Base-by-base conservation (phyloP, 1,284 basidiomycete species). In the Moesziomyces aphidis region DNA sequence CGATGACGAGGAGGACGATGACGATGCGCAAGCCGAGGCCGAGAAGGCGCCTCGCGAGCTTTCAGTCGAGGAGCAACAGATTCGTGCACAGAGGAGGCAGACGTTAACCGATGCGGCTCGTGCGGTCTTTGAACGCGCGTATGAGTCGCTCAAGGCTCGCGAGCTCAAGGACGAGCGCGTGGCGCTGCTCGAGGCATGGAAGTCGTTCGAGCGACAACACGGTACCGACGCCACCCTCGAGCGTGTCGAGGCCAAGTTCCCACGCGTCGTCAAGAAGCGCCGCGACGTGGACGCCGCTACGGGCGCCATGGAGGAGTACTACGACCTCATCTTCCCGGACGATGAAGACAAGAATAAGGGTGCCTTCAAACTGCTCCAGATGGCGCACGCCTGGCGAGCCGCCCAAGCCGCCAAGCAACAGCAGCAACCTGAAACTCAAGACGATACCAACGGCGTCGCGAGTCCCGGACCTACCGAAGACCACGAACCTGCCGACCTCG, bases 121-220 rank as follows among this genome's bases (percentile, higher is more conserved):
- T 51, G 87, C 88, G 59, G 90, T 97, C 46, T 96, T 96, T 78
- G 89, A 93, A 75, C 88, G 92, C 26, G 94, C 90, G 0, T 97
- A 97, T 86, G 91, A 91, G 75, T 92, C 93, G 80, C 87, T 97
- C 76, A 93, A 93, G 85, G 86, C 83, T 47, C 91, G 91, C 76
- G 89, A 88, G 5, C 87, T 96, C 57, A 97, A 97, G 85, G 91
- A 92, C 80, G 94, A 97, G 91, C 93, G 95, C 58, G 93, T 94
- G 46, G 90, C 93, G 7, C 86, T 98, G 11, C 89, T 97, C 22
- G 92, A 95, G 83, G 91, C 93, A 1, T 98, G 95, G 95, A 96
- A 95, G 86, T 87, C 90, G 4, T 95, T 95, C 82, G 95, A 98
- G 86, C 87, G 90, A 73, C 88, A 89, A 50, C 87, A 94, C 75